These are phyloP conservation scores for Pyrenophora seminiperda DNA, from an alignment of 2,329 filamentous ascomycete species.

Conservation along the genomic window DNA sequence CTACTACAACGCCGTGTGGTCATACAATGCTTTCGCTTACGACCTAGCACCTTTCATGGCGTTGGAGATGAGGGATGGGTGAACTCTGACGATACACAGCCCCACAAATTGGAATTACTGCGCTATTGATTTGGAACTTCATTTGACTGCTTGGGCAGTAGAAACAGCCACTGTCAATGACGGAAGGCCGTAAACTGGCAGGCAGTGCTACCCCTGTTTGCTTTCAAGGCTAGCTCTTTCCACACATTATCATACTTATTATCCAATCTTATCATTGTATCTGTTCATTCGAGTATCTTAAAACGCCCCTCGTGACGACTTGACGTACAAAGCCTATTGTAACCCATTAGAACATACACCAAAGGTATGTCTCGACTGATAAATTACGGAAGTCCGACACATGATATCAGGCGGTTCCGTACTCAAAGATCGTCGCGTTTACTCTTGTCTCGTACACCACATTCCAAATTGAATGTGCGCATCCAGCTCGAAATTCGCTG, in stretches of 20 bases:
- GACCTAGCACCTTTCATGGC: background rate
- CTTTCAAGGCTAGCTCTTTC: too few relatives aligned
- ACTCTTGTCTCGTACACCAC: conserved; percentile 47
- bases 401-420: conserved; percentile 40
- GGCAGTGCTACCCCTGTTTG: too few relatives aligned
- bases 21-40: background rate
- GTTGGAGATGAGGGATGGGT: background rate
- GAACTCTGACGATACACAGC: background rate
- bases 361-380: conserved; percentile 45
- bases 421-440: conserved; percentile 50
- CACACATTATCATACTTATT: too few relatives aligned
- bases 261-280: too few relatives aligned
- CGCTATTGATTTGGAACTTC: conserved; percentile 1
- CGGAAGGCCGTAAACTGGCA: too few relatives aligned
- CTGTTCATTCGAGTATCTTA: too few relatives aligned
- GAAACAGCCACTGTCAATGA: background rate
- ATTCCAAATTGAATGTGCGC: conserved; percentile 9
- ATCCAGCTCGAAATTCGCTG: conserved; percentile 49
- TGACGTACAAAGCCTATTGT: background rate
- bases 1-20: background rate
- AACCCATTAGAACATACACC: background rate
- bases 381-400: conserved; percentile 48
- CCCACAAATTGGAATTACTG: background rate
- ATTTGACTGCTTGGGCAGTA: background rate
- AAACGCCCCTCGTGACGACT: too few relatives aligned